Evolutionary conservation across 192 early-diverging fungal species (phyloP).

Genomic region (Lobosporangium transversale): DNA sequence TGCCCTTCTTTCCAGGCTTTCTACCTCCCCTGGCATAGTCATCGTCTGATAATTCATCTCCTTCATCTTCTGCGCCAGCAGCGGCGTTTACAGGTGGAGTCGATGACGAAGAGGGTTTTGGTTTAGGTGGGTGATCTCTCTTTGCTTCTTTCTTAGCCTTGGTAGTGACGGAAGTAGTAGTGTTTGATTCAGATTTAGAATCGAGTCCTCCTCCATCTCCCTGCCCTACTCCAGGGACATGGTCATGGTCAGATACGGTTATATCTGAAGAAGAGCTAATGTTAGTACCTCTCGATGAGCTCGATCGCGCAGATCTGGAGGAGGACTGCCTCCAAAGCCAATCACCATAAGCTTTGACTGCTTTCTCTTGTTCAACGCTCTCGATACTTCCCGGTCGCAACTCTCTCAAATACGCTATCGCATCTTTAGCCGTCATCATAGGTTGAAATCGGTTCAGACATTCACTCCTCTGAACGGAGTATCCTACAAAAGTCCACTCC

Average conservation of each 20-base stretch:
- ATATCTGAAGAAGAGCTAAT: background rate
- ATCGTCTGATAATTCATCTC: slow-evolving; percentile 20
- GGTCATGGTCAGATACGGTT: background rate
- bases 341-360: slow-evolving; percentile 38
- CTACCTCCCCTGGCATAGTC: slow-evolving; percentile 19
- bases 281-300: background rate
- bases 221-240: background rate
- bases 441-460: slow-evolving; percentile 40
- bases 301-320: slow-evolving; percentile 6
- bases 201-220: no score
- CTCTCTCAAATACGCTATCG: slow-evolving; percentile 33
- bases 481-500: background rate
- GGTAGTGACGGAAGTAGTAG: background rate
- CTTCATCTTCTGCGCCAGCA: background rate
- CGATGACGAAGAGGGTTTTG: slow-evolving; percentile 1
- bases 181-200: no score
- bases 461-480: slow-evolving; percentile 12
- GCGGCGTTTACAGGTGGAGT: no score
- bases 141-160: slow-evolving; percentile 34
- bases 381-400: slow-evolving; percentile 46
- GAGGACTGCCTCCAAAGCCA: slow-evolving; percentile 43
- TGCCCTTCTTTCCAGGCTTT: slow-evolving; percentile 40
- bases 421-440: slow-evolving; percentile 41
- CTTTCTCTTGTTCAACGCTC: slow-evolving; percentile 43
- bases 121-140: background rate